Base-by-base conservation (phyloP, 176 grass and related monocot genomes). In the Bothriochloa decipiens region DNA sequence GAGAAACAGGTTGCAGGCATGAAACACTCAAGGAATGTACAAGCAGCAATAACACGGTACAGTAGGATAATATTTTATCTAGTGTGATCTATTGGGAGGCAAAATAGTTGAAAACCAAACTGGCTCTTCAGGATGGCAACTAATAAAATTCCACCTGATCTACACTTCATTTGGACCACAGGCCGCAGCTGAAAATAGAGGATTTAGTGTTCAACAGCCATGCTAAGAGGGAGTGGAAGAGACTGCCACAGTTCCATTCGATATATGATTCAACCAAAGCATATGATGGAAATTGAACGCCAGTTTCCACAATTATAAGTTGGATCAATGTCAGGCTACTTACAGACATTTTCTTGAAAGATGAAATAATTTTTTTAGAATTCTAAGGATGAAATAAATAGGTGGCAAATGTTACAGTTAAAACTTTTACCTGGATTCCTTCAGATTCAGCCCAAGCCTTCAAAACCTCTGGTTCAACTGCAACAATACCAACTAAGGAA, bases 381-480 rank as follows among this genome's bases (percentile, higher is more conserved):
- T 32, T 32, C 29, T 3, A 10, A 20, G 29, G 33, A 3, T 62
- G 20, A 75, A 83, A 46, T 23, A 65, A 80, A 86, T 20, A 83
- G 53, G 16, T 52, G 28, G 74, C 13, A 87, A 45, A 84, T 52
- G 46, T 76, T 45, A 79, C 10, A 25, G 29, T 72, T 39, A 57
- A 50, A 8, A 16, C 45, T 85, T 46, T 75, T 82, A 98, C 96
- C 90, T 94, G 91, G 81, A 99, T 94, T 82, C 96, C 90, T 90
- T 90, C 78, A 18, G 88, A 92, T 83, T 88, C 84, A 86, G 93
- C 96, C 96, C 93, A 99, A 83, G 89, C 60, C 82, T 88, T 96
- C 79, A 96, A 84, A 6, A 92, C 84, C 37, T 99, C 91, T 75
- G 79, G 90, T 77, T 99, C 96, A 64, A 96, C 88, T 76, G 89